A percentile compares a stretch with the other conserved stretches of the same genome.
These are phyloP conservation scores for Chamaecrista fasciculata DNA, from an alignment of 306 rosid genomes.

Conservation along the genomic window DNA sequence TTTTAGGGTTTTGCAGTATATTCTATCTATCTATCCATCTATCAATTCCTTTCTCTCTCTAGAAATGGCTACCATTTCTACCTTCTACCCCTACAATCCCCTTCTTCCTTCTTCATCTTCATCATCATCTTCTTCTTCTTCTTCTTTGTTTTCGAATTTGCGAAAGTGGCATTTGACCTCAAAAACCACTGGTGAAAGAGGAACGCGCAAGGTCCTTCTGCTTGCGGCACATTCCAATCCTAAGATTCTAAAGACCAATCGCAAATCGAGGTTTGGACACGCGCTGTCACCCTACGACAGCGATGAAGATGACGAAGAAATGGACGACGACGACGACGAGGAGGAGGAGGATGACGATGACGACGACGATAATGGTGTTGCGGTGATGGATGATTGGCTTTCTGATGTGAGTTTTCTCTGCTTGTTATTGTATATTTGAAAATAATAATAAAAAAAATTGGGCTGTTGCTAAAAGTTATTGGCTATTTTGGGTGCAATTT, in stretches of 20 bases:
- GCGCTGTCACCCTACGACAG: conserved; percentile 47
- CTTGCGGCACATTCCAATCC: conserved; percentile 79
- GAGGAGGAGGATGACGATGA: conserved; percentile 35
- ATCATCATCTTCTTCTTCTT: conserved; percentile 25
- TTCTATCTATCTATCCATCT: conserved; percentile 37
- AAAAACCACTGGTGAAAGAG: conserved; percentile 1
- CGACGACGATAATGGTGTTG: conserved; percentile 25
- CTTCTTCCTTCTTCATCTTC: conserved; percentile 23
- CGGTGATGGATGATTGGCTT: conserved; percentile 38
- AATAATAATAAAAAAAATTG: no score
- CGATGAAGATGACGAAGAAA: conserved; percentile 43
- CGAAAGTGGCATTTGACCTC: conserved; percentile 15
- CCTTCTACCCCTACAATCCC: conserved; percentile 44
- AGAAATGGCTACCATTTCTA: conserved; percentile 44
- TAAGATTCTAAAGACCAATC: conserved; percentile 64
- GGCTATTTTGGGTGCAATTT: background rate
- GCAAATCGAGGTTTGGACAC: conserved; percentile 57
- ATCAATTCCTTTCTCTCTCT: conserved; percentile 11
- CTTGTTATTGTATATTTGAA: background rate
- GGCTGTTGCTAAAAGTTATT: background rate
- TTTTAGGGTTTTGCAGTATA: conserved; percentile 76
- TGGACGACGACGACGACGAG: conserved; percentile 14
- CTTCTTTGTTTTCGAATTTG: conserved; percentile 21
- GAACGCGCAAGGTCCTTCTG: conserved; percentile 38
- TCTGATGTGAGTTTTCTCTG: conserved; percentile 54